Evolutionary conservation across 306 rosid genomes (phyloP).

Genomic region (Quercus robur): DNA sequence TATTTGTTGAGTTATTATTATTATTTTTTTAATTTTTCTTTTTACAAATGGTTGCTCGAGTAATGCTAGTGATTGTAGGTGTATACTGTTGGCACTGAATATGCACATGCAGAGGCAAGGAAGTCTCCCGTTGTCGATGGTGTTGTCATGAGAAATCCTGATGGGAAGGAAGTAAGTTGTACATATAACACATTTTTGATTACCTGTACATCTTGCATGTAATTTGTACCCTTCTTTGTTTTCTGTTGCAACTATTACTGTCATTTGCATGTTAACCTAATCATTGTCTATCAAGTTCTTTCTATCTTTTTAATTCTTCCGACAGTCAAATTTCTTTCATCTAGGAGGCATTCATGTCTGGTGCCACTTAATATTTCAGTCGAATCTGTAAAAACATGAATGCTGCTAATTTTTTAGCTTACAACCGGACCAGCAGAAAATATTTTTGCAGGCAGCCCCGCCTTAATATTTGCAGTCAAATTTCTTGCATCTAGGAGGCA

Average conservation of each 20-base stretch:
- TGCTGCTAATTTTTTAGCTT: background rate
- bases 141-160: slow-evolving; percentile 98
- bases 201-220: background rate
- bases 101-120: slow-evolving; percentile 99
- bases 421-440: background rate
- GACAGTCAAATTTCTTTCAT: background rate
- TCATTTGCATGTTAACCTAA: background rate
- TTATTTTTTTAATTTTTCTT: background rate
- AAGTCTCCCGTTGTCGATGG: slow-evolving; percentile 99
- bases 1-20: background rate
- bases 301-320: background rate
- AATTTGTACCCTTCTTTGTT: background rate
- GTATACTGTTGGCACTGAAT: slow-evolving; percentile 96
- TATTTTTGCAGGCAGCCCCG: background rate
- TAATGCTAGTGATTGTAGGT: slow-evolving; percentile 55
- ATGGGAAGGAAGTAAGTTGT: slow-evolving; percentile 91
- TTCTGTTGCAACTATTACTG: background rate
- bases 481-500: background rate
- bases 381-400: background rate
- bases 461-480: background rate
- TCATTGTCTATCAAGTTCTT: background rate
- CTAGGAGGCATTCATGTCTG: slow-evolving; percentile 1
- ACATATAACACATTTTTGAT: slow-evolving; percentile 14
- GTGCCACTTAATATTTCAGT: background rate
- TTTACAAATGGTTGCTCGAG: slow-evolving; percentile 13